A percentile compares a stretch with the other conserved stretches of the same genome.
Evolutionary conservation across 768 basidiomycete species (phyloP).

Genomic region (Megacollybia marginata): DNA sequence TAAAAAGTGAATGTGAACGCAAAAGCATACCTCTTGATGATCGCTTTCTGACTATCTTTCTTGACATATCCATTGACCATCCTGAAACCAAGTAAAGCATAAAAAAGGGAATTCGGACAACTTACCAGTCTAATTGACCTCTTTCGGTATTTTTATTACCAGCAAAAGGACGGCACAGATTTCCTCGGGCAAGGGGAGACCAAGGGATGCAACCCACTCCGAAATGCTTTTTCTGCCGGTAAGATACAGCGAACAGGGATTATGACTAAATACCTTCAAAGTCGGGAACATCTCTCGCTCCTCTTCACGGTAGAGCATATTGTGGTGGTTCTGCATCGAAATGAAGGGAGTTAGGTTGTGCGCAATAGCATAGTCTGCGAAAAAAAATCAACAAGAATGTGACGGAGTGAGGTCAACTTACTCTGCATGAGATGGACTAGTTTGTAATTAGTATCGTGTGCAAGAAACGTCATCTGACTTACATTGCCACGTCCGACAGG

Average conservation of each 20-base stretch:
- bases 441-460: background rate
- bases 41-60: background rate
- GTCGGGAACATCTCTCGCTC: slow-evolving; percentile 60
- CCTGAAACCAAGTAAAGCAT: background rate
- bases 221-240: slow-evolving; percentile 26
- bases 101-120: background rate
- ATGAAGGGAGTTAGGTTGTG: slow-evolving; percentile 57
- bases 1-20: background rate
- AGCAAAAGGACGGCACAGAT: slow-evolving; percentile 31
- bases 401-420: slow-evolving; percentile 13
- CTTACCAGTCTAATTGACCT: background rate
- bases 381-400: background rate
- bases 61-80: background rate
- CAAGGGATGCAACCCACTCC: slow-evolving; percentile 54
- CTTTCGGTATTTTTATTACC: background rate
- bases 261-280: slow-evolving; percentile 29
- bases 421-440: slow-evolving; percentile 53
- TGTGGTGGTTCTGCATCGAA: slow-evolving; percentile 66
- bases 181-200: slow-evolving; percentile 50
- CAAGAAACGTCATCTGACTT: slow-evolving; percentile 7
- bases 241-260: background rate
- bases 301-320: slow-evolving; percentile 56
- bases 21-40: background rate
- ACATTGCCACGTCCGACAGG: slow-evolving; percentile 26
- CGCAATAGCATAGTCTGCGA: slow-evolving; percentile 49